Evolutionary conservation across 129 eudicot species (phyloP), one percentile per base, ranked within the genome.

Genomic region (Centaurea solstitialis): DNA sequence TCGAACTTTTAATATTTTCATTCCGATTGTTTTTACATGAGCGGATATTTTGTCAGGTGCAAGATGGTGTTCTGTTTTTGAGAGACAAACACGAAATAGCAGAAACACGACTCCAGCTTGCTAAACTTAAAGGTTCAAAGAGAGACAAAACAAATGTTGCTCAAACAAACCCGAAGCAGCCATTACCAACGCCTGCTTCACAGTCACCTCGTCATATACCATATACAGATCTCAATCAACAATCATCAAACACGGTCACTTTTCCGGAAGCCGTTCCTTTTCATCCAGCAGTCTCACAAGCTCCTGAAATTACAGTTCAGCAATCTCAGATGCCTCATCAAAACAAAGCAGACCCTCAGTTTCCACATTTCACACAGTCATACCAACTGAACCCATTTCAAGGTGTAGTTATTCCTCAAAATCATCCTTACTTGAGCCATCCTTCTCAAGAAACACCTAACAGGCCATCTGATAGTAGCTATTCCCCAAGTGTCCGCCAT

Each of bases 61-160:
- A 83, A 74, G 80, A 83, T 73, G 83, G 64, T 83, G 87, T 83
- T 79, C 70, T 72, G 18, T 72, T 78, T 73, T 65, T 83, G 67
- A 78, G 76, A 73, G 87, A 83, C 45, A 83, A 73, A 66, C 79
- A 83, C 20, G 83, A 83, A 78, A 83, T 83, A 45, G 80, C 87
- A 15, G 83, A 73, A 83, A 74, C 76, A 4, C 69, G 75, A 37
- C 76, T 83, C 73, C 87, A 78, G 59, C 66, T 78, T 45, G 80
- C 83, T 66, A 78, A 73, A 73, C 80, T 83, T 78, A 66, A 76
- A 38, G 61, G 15, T 73, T 83, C 53, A 73, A 71, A 43, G 73
- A 43, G 74, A 77, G 70, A 79, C 23, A 47, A 78, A 66, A 38
- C 3, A 13, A 70, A 4, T 9, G 9, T 39, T 69, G 43, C 43